Evolutionary conservation across 2,329 filamentous ascomycete species (phyloP).

Genomic region (Cryphonectria naterciae): DNA sequence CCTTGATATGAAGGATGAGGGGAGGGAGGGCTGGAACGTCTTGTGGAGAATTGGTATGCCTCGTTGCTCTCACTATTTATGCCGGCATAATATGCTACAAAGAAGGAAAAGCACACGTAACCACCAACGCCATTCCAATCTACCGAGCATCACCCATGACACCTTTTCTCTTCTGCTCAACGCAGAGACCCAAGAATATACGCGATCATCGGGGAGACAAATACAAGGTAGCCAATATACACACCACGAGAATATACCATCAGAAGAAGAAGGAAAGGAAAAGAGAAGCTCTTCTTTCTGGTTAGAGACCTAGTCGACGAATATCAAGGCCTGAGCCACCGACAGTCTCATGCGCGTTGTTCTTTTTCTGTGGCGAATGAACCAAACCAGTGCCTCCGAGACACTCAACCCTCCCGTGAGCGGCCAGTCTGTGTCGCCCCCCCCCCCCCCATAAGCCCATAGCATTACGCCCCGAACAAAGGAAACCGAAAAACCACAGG

Average conservation of each 20-base stretch:
- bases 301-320: background rate
- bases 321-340: background rate
- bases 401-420: background rate
- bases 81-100: background rate
- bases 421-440: background rate
- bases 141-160: background rate
- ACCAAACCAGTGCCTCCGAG: background rate
- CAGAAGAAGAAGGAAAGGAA: background rate
- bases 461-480: slow-evolving; percentile 18
- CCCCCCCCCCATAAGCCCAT: background rate
- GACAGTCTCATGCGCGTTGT: background rate
- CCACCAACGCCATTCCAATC: slow-evolving; percentile 1
- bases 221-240: background rate
- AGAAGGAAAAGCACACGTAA: background rate
- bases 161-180: background rate
- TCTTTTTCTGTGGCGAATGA: background rate
- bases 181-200: background rate
- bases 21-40: background rate
- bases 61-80: background rate
- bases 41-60: background rate
- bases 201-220: background rate
- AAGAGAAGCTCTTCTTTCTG: background rate
- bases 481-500: slow-evolving; percentile 20
- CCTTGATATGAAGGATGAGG: background rate
- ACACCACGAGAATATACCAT: background rate